These are phyloP conservation scores for Aureobasidium sp. DNA, from an alignment of 2,329 filamentous ascomycete genomes.

Conservation along the genomic window DNA sequence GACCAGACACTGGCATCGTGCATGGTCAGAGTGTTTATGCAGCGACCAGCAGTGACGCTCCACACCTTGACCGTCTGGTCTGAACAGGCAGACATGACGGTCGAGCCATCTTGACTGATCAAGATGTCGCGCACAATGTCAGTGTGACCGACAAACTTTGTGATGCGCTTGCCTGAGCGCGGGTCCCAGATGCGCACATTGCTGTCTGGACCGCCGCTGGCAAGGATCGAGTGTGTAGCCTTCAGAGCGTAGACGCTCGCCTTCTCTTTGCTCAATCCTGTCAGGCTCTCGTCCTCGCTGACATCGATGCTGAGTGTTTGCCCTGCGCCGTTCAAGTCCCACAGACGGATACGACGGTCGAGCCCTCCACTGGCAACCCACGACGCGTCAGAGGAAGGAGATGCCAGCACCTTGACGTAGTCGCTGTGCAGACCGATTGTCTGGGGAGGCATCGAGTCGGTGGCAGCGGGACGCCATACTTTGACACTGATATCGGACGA, in stretches of 20 bases:
- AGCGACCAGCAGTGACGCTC: constrained; percentile 90
- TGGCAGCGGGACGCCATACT: constrained; percentile 71
- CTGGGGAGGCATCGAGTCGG: constrained; percentile 57
- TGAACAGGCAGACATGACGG: constrained; percentile 86
- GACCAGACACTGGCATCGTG: constrained; percentile 98
- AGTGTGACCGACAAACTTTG: constrained; percentile 93
- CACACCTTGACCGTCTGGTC: constrained; percentile 98
- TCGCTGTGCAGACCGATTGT: constrained; percentile 91
- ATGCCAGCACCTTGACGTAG: constrained; percentile 91
- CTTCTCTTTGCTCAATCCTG: constrained; percentile 67
- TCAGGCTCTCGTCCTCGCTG: constrained; percentile 67
- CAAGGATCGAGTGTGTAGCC: constrained; percentile 71
- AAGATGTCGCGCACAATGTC: constrained; percentile 90
- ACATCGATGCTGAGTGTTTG: constrained; percentile 83
- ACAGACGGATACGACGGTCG: constrained; percentile 84
- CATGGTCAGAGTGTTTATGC: constrained; percentile 98
- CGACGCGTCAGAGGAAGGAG: constrained; percentile 60
- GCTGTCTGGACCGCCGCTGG: constrained; percentile 89
- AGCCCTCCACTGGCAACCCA: constrained; percentile 95
- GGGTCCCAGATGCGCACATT: constrained; percentile 90
- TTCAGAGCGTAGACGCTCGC: constrained; percentile 91
- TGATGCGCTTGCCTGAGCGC: constrained; percentile 79
- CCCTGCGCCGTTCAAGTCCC: constrained; percentile 84
- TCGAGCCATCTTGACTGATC: constrained; percentile 81
- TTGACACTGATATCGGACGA: constrained; percentile 94